A percentile compares a stretch with the other conserved stretches of the same genome.
Conservation (phyloP, 2,329 filamentous ascomycete genomes). For the Aspergillus hortae region DNA sequence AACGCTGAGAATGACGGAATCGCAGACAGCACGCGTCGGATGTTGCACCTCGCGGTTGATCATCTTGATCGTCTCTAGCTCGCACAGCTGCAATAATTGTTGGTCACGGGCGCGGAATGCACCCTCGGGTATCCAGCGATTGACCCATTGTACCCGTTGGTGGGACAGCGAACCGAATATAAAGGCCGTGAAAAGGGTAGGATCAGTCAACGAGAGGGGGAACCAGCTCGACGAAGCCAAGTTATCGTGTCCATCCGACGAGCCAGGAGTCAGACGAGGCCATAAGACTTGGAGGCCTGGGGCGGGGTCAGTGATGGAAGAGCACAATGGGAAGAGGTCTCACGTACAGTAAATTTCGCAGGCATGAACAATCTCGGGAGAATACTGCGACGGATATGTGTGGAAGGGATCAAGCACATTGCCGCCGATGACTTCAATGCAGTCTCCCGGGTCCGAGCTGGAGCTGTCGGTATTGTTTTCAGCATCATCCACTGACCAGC, state of each 20-base stretch:
- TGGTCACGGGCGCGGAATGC: constrained; percentile 21
- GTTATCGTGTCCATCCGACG: background rate
- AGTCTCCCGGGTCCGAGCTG: constrained; percentile 3
- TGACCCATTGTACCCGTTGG: constrained; percentile 28
- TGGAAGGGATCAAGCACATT: constrained; percentile 25
- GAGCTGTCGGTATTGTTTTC: background rate
- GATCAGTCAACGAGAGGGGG: constrained; percentile 26
- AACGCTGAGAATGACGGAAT: constrained; percentile 35
- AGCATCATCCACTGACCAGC: background rate
- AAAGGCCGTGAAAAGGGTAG: constrained; percentile 29
- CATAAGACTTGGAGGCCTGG: constrained; percentile 25
- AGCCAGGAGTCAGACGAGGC: constrained; percentile 25
- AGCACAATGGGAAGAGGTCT: background rate
- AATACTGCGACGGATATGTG: constrained; percentile 20
- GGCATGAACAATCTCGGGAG: constrained; percentile 19
- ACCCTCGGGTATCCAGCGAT: constrained; percentile 18
- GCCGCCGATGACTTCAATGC: constrained; percentile 20
- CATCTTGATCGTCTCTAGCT: constrained; percentile 33
- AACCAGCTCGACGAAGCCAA: constrained; percentile 23
- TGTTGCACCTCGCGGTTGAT: constrained; percentile 33
- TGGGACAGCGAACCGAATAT: constrained; percentile 31
- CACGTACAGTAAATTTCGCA: constrained; percentile 27
- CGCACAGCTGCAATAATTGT: constrained; percentile 21
- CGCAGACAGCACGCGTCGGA: constrained; percentile 27
- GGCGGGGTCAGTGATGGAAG: background rate